Conservation (phyloP, 371 early-diverging fungal species). For the Circinella umbellata region DNA sequence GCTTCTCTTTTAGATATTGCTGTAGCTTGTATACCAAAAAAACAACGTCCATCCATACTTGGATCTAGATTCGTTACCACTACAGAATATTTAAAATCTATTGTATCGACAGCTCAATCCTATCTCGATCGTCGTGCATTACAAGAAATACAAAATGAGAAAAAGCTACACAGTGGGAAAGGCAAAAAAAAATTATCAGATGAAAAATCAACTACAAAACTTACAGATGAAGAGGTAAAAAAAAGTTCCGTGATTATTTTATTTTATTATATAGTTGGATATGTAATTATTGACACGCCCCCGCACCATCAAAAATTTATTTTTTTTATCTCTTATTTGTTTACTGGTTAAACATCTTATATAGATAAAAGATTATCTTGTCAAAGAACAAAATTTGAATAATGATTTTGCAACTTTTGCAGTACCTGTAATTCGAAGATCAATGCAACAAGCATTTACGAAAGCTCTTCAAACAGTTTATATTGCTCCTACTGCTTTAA, state of each 20-base stretch:
- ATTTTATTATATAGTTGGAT: background rate
- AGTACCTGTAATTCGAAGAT: slow-evolving; percentile 15
- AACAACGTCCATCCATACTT: slow-evolving; percentile 13
- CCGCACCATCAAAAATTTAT: too few species aligned
- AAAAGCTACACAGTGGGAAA: slow-evolving; percentile 24
- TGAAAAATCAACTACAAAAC: slow-evolving; percentile 12
- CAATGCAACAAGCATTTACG: slow-evolving; percentile 22
- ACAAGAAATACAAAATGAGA: slow-evolving; percentile 20
- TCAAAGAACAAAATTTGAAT: slow-evolving; percentile 9
- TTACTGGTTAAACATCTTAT: background rate
- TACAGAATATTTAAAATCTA: slow-evolving; percentile 8
- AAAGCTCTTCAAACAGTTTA: slow-evolving; percentile 26
- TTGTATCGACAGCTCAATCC: slow-evolving; percentile 17
- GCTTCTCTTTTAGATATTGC: slow-evolving; percentile 17
- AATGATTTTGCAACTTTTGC: slow-evolving; percentile 17
- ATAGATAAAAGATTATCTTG: slow-evolving; percentile 18
- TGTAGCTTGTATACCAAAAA: slow-evolving; percentile 7
- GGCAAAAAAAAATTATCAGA: slow-evolving; percentile 17
- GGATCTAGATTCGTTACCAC: slow-evolving; percentile 21
- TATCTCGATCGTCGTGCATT: slow-evolving; percentile 22
- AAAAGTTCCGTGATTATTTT: too few species aligned
- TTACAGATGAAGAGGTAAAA: slow-evolving; percentile 14
- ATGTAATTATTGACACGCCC: too few species aligned
- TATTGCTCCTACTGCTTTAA: slow-evolving; percentile 9
- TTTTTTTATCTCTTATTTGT: too few species aligned